Evolutionary conservation across 176 grass and related monocot genomes (phyloP), one percentile per base, ranked within the genome.

Genomic region (Carex littledalei): DNA sequence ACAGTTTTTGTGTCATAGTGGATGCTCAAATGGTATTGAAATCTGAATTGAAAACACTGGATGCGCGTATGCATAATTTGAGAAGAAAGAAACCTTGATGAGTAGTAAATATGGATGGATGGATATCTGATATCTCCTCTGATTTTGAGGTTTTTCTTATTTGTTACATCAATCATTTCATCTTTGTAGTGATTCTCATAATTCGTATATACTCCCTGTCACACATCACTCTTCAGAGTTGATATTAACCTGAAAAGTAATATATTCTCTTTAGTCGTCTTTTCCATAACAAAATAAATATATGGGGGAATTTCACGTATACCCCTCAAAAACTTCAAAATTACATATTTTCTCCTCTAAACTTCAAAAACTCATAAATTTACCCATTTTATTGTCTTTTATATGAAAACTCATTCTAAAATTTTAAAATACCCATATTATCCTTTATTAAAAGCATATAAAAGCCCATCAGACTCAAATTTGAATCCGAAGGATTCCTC

Each of bases 211-310:
- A 81, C 60, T 60, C 6, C 24, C 12, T 61, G 15, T 80, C 78
- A 63, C 15, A 21, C 78, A 81, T 60, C 78, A 63, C 35, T 60
- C 52, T 47, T 47, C 39, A 34, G 14, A 5, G 49, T 55, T 79
- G 56, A 56, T 79, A 79, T 50, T 59, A n/a, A 17, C 21, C 52
- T 72, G 50, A 79, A 58, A 79, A 59, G 54, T 59, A 58, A 79
- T 17, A 63, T 81, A 81, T 59, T 81, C 54, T 63, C 59, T 61
- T 29, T 49, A 83, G 61, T 83, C 22, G 41, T 83, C 43, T 43
- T 64, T 20, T 65, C 8, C 15, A 81, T 26, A 50, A 50, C 47
- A 50, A 63, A 47, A 35, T 75, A 8, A 57, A 79, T 9, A 45
- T 37, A 81, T 29, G 1, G 26, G 26, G 26, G 26, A 26, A 26